phyloP scores from a whole-genome alignment of 768 basidiomycete genomes.

The Lentinula guzmanii region DNA sequence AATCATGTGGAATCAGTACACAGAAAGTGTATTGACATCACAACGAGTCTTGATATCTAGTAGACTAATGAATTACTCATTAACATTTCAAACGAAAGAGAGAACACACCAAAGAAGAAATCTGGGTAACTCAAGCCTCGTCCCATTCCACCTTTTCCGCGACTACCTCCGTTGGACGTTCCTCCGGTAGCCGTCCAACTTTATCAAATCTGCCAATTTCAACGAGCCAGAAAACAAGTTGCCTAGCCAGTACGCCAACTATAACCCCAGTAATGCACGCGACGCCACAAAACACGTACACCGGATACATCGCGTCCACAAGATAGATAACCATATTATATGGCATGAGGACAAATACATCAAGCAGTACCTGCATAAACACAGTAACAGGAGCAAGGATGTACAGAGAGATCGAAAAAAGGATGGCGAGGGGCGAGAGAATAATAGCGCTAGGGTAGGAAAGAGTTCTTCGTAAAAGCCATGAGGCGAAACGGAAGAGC shows the following conservation, averaged over 20 bases:
- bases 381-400: constrained; percentile 43
- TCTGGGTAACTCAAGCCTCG: background rate
- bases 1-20: no score
- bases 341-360: constrained; percentile 40
- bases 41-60: no score
- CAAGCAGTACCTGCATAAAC: constrained; percentile 31
- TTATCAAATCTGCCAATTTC: background rate
- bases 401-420: constrained; percentile 28
- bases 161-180: background rate
- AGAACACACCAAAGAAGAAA: background rate
- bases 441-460: background rate
- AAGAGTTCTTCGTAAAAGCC: background rate
- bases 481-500: background rate
- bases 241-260: constrained; percentile 32
- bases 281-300: constrained; percentile 51
- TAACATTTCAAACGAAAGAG: no score
- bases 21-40: no score
- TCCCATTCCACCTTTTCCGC: background rate
- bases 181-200: background rate
- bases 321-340: constrained; percentile 30
- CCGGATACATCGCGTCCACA: constrained; percentile 40
- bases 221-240: background rate
- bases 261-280: constrained; percentile 47
- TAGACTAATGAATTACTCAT: no score
- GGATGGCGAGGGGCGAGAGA: constrained; percentile 13